Conservation (phyloP, 2,329 filamentous ascomycete genomes). For the Canariomyces notabilis region DNA sequence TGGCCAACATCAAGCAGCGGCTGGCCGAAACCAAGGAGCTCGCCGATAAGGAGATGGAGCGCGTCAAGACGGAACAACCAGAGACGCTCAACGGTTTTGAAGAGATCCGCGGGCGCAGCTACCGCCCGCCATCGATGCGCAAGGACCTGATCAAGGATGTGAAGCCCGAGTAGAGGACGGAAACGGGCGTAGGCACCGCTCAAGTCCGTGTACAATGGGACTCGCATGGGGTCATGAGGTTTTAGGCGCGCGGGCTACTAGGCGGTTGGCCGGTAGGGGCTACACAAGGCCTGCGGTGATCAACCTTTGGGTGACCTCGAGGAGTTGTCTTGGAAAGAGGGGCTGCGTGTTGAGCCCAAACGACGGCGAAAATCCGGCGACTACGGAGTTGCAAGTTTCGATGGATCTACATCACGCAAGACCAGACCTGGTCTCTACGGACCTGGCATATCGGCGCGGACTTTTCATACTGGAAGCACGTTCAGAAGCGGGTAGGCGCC, state of each 20-base stretch:
- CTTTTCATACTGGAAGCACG: not conserved
- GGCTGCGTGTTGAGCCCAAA: too few relatives aligned
- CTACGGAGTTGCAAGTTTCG: not conserved
- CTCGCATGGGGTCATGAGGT: conserved; percentile 28
- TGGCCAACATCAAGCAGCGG: conserved; percentile 62
- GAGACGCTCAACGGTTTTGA: conserved; percentile 36
- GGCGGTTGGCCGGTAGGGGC: not conserved
- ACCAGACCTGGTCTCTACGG: not conserved
- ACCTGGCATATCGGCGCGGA: not conserved
- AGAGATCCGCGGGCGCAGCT: conserved; percentile 41
- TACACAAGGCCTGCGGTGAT: too few relatives aligned
- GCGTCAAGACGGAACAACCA: conserved; percentile 49
- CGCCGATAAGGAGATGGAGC: conserved; percentile 55
- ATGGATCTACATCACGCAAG: not conserved
- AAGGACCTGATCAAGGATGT: conserved; percentile 31
- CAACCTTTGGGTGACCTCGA: too few relatives aligned
- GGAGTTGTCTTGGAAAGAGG: too few relatives aligned
- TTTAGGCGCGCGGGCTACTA: not conserved
- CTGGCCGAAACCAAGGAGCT: conserved; percentile 59
- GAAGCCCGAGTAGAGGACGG: conserved; percentile 41
- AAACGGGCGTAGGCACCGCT: conserved; percentile 32
- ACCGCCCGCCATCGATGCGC: conserved; percentile 50
- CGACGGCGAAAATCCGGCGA: not conserved
- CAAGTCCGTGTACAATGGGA: conserved; percentile 40
- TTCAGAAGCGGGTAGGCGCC: not conserved